Evolutionary conservation across 768 basidiomycete genomes (phyloP), one percentile per base, ranked within the genome.

Genomic region (Boletellus emodensis): DNA sequence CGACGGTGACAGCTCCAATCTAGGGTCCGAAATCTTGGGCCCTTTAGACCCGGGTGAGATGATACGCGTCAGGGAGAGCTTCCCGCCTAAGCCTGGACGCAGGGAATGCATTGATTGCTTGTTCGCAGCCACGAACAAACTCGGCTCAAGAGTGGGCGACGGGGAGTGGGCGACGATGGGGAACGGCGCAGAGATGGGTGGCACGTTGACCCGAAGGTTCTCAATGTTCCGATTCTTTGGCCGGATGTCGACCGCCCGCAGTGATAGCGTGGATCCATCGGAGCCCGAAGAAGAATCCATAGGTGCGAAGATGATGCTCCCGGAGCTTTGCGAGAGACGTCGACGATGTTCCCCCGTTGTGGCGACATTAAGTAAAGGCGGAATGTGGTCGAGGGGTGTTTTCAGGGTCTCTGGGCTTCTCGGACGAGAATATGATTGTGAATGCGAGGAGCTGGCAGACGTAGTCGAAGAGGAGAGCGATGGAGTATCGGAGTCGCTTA

Each of bases 401-500:
- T 58, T 60, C 7, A 70, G 50, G 51, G 61, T 62, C 8, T 56
- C 66, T 18, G 63, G 67, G 48, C 67, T 73, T 33, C 64, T 54
- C 8, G 70, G 72, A 7, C 65, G 75, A 54, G 55, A 57, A 63
- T 56, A 54, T 44, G 61, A 54, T 20, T 59, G 63, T 3, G 71
- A 72, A 44, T 61, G 66, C 3, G 61, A 60, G 4, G 74, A 75
- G 46, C 72, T 73, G 49, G 58, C 62, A 2, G 74, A 75, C 8
- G 61, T 63, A 37, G 56, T 64, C 26, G 72, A 76, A 43, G 75
- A 75, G 28, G 71, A 66, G 44, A 80, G 66, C 10, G 79, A 77
- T n/a, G 76, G 76, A n/a, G 72, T 73, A 50, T 77, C 75, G 44
- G 72, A 75, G 51, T 72, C 72, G 47, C 71, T 67, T 17, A 60